Evolutionary conservation across 345 rosid species (phyloP).

Genomic region (Diplotaxis tenuifolia): DNA sequence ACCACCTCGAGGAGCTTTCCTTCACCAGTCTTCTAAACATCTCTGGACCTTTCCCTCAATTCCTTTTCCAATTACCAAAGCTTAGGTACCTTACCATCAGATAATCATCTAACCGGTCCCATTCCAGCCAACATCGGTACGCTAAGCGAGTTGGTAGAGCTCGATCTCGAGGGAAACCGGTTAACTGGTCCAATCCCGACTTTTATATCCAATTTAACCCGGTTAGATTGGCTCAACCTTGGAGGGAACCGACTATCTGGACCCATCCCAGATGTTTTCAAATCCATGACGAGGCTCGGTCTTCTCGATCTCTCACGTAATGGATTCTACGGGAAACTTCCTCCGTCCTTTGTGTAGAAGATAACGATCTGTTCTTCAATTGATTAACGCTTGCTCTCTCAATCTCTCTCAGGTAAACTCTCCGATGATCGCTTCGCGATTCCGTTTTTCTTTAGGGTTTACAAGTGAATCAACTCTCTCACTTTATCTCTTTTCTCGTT

Average conservation of each 20-base stretch:
- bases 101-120: constrained; percentile 60
- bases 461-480: too few relatives aligned
- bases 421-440: too few relatives aligned
- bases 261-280: constrained; percentile 49
- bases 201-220: constrained; percentile 46
- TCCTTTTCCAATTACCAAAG: constrained; percentile 47
- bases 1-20: constrained; percentile 27
- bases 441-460: too few relatives aligned
- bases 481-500: too few relatives aligned
- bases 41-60: constrained; percentile 55
- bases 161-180: constrained; percentile 44
- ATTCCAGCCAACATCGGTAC: constrained; percentile 46
- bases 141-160: constrained; percentile 30
- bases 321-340: constrained; percentile 49
- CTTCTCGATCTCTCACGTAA: constrained; percentile 46
- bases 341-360: too few relatives aligned
- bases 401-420: too few relatives aligned
- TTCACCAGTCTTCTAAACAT: constrained; percentile 25
- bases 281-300: constrained; percentile 43
- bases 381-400: too few relatives aligned
- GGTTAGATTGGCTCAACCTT: constrained; percentile 36
- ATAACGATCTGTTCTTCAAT: too few relatives aligned
- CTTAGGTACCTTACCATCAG: too few relatives aligned
- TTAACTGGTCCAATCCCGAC: constrained; percentile 57
- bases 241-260: constrained; percentile 52